Conservation (phyloP, 2,329 filamentous ascomycete species). For the Passalora sequoiae region DNA sequence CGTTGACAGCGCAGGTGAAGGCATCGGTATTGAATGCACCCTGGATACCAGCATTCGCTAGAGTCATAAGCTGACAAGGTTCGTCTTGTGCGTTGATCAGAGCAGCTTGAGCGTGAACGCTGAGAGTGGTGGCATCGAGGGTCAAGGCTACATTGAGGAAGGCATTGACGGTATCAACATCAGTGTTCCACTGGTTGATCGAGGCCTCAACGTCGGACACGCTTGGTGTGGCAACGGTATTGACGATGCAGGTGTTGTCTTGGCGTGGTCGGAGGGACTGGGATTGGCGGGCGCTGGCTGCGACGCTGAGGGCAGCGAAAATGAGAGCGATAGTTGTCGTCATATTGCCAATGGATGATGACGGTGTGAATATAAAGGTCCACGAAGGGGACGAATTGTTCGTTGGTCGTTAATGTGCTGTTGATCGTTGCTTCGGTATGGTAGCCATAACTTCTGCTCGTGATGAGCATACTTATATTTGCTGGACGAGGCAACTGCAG, state of each 20-base stretch:
- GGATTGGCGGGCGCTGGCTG: too few species aligned
- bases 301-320: too few species aligned
- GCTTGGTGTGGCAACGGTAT: slow-evolving; percentile 12
- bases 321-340: too few species aligned
- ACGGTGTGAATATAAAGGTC: too few species aligned
- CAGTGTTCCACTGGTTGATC: slow-evolving; percentile 32
- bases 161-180: slow-evolving; percentile 50
- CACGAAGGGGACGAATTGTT: too few species aligned
- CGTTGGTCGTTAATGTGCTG: too few species aligned
- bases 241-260: slow-evolving; percentile 10
- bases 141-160: slow-evolving; percentile 50
- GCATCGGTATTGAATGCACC: slow-evolving; percentile 1
- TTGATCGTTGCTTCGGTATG: too few species aligned
- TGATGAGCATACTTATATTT: too few species aligned
- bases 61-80: slow-evolving; percentile 19
- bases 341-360: too few species aligned
- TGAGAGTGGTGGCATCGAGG: slow-evolving; percentile 48
- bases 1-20: slow-evolving; percentile 12
- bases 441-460: too few species aligned
- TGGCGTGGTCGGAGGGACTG: too few species aligned
- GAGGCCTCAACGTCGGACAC: slow-evolving; percentile 8
- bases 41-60: slow-evolving; percentile 7
- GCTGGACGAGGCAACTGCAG: too few species aligned
- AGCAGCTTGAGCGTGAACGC: slow-evolving; percentile 34
- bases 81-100: slow-evolving; percentile 18